A percentile compares a stretch with the other conserved stretches of the same genome.
phyloP scores from a whole-genome alignment of 352 stramenopile genomes.

The Phytopythium kandeliae region DNA sequence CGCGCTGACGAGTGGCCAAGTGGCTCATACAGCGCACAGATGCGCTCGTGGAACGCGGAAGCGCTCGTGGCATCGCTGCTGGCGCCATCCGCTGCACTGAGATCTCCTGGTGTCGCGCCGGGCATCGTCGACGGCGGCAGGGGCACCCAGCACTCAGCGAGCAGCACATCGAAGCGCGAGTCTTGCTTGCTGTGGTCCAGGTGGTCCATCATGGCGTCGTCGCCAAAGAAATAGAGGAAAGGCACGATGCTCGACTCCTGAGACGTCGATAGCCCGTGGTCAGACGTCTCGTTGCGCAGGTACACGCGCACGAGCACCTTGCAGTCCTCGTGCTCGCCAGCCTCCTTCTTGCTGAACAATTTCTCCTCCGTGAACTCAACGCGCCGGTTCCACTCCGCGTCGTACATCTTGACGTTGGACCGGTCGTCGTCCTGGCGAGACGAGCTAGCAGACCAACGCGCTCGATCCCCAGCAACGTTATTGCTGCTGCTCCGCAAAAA shows the following conservation, averaged over 20 bases:
- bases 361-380: slow-evolving; percentile 67
- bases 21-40: slow-evolving; percentile 63
- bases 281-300: slow-evolving; percentile 59
- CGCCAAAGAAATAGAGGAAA: slow-evolving; percentile 86
- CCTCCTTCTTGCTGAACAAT: slow-evolving; percentile 18
- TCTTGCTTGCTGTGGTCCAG: slow-evolving; percentile 84
- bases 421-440: not conserved
- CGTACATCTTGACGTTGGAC: slow-evolving; percentile 22
- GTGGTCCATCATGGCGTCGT: slow-evolving; percentile 84
- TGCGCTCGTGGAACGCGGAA: slow-evolving; percentile 49
- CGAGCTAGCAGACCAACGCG: not conserved
- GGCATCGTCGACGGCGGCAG: slow-evolving; percentile 38
- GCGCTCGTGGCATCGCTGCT: slow-evolving; percentile 6
- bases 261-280: slow-evolving; percentile 66
- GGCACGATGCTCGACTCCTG: slow-evolving; percentile 83
- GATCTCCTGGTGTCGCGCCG: slow-evolving; percentile 1
- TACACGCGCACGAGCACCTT: slow-evolving; percentile 75
- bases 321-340: slow-evolving; percentile 14
- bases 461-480: not conserved
- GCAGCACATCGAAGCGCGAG: slow-evolving; percentile 64
- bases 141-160: slow-evolving; percentile 78
- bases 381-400: slow-evolving; percentile 80
- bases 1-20: slow-evolving; percentile 10
- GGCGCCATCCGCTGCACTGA: not conserved
- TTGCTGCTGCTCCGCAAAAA: slow-evolving; percentile 4